Evolutionary conservation across 2,329 filamentous ascomycete genomes (phyloP).

Genomic region (Beauveria sp.): DNA sequence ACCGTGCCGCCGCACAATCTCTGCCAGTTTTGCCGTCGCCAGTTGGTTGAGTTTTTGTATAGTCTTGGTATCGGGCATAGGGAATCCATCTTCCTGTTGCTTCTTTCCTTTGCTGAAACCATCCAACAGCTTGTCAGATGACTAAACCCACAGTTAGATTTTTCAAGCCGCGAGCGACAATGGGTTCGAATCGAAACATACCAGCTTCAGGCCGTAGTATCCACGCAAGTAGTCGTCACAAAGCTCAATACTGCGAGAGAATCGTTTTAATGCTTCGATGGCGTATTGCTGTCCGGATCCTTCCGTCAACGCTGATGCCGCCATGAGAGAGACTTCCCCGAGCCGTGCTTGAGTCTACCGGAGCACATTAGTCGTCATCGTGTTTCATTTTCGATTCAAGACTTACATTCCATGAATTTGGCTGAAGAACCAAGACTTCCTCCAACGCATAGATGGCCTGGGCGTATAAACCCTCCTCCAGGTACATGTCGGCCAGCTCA

Average conservation of each 20-base stretch:
- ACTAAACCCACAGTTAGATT: constrained; percentile 24
- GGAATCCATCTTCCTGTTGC: constrained; percentile 41
- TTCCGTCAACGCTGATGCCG: constrained; percentile 39
- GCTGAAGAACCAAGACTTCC: constrained; percentile 77
- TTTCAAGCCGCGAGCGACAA: constrained; percentile 7
- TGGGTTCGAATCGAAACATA: constrained; percentile 25
- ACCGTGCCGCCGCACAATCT: constrained; percentile 61
- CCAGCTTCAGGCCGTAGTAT: constrained; percentile 83
- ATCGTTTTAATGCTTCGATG: constrained; percentile 71
- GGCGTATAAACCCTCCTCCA: constrained; percentile 66
- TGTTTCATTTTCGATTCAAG: background rate
- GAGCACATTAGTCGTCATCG: background rate
- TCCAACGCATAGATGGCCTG: constrained; percentile 86
- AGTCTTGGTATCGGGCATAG: constrained; percentile 48
- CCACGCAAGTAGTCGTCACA: constrained; percentile 89
- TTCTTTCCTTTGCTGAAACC: constrained; percentile 36
- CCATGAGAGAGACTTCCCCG: constrained; percentile 75
- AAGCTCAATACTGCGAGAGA: constrained; percentile 84
- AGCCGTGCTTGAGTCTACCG: constrained; percentile 76
- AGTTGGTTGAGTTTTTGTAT: constrained; percentile 62
- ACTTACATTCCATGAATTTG: constrained; percentile 91
- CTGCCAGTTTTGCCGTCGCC: constrained; percentile 66
- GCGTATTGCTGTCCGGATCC: constrained; percentile 45
- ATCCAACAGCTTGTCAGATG: constrained; percentile 42
- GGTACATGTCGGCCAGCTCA: constrained; percentile 82